These are phyloP conservation scores for Cutaneotrichosporon mucoides DNA, from an alignment of 1,284 basidiomycete genomes.

Conservation along the genomic window DNA sequence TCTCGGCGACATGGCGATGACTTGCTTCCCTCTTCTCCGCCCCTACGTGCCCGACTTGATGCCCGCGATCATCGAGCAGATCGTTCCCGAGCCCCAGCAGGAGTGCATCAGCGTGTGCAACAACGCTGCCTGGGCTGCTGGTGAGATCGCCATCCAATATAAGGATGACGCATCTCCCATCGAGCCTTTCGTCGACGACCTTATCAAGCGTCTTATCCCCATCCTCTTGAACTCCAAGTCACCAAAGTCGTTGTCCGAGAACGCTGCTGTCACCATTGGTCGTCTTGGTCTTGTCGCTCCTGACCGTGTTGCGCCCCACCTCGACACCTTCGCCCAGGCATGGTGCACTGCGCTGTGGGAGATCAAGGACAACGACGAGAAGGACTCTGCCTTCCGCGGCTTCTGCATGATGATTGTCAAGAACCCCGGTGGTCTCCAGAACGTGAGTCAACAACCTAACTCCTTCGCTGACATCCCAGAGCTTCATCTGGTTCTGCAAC, in stretches of 20 bases:
- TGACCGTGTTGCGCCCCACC: slow-evolving; percentile 76
- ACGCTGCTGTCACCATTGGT: slow-evolving; percentile 98
- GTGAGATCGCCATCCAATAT: slow-evolving; percentile 89
- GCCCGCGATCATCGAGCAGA: slow-evolving; percentile 81
- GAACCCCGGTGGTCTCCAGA: slow-evolving; percentile 85
- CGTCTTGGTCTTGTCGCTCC: slow-evolving; percentile 92
- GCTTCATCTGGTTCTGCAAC: slow-evolving; percentile 91
- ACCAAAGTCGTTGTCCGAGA: slow-evolving; percentile 91
- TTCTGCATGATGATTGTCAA: slow-evolving; percentile 93
- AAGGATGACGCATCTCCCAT: slow-evolving; percentile 54
- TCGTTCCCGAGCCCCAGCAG: slow-evolving; percentile 60
- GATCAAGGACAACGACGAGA: slow-evolving; percentile 99
- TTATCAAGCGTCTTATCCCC: slow-evolving; percentile 85
- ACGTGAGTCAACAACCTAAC: slow-evolving; percentile 54
- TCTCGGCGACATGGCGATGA: slow-evolving; percentile 96
- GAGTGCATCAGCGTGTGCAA: slow-evolving; percentile 90
- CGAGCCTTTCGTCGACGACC: slow-evolving; percentile 78
- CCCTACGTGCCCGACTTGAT: slow-evolving; percentile 83
- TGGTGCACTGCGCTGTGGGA: slow-evolving; percentile 98
- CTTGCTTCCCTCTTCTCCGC: slow-evolving; percentile 71
- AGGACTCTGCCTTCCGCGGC: slow-evolving; percentile 98
- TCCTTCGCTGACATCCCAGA: slow-evolving; percentile 52
- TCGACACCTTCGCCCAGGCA: slow-evolving; percentile 84
- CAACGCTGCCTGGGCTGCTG: slow-evolving; percentile 99
- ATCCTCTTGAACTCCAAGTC: slow-evolving; percentile 87